These are phyloP conservation scores for Dactylonectria macrodidyma DNA, from an alignment of 2,329 filamentous ascomycete species.

Conservation along the genomic window DNA sequence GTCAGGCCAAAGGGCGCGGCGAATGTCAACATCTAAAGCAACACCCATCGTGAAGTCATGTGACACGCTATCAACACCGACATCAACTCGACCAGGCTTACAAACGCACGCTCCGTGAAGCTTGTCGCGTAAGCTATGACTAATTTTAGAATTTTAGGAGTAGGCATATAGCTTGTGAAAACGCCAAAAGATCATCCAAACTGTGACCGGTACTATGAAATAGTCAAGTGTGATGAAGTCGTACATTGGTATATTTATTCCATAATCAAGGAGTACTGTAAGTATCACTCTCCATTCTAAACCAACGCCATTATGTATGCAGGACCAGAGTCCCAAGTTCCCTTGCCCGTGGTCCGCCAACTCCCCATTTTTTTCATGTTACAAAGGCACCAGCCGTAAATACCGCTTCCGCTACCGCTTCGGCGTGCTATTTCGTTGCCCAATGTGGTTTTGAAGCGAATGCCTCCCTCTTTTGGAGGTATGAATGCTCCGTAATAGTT, in stretches of 20 bases:
- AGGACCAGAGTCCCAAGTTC: slow-evolving; percentile 17
- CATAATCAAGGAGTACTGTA: slow-evolving; percentile 24
- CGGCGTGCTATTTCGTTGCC: slow-evolving; percentile 32
- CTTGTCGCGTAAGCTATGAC: background rate
- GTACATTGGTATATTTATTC: slow-evolving; percentile 37
- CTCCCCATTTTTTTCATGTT: slow-evolving; percentile 37
- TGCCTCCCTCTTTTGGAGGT: slow-evolving; percentile 1
- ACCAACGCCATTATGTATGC: slow-evolving; percentile 48
- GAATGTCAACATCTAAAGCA: slow-evolving; percentile 47
- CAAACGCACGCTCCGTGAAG: too few species aligned
- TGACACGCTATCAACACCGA: slow-evolving; percentile 33
- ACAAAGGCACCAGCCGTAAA: slow-evolving; percentile 35
- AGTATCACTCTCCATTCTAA: slow-evolving; percentile 41
- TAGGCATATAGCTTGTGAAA: background rate
- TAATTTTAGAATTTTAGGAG: background rate
- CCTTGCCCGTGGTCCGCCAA: slow-evolving; percentile 22
- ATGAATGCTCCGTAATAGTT: slow-evolving; percentile 8
- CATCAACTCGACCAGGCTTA: background rate
- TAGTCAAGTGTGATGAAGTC: slow-evolving; percentile 10
- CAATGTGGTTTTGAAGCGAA: background rate
- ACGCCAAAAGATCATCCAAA: background rate
- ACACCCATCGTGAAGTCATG: slow-evolving; percentile 49
- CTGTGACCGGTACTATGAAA: background rate
- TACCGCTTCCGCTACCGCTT: slow-evolving; percentile 37
- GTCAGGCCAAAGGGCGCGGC: slow-evolving; percentile 42